Evolutionary conservation across 2,329 filamentous ascomycete genomes (phyloP).

Genomic region (Hymenoscyphus linearis): DNA sequence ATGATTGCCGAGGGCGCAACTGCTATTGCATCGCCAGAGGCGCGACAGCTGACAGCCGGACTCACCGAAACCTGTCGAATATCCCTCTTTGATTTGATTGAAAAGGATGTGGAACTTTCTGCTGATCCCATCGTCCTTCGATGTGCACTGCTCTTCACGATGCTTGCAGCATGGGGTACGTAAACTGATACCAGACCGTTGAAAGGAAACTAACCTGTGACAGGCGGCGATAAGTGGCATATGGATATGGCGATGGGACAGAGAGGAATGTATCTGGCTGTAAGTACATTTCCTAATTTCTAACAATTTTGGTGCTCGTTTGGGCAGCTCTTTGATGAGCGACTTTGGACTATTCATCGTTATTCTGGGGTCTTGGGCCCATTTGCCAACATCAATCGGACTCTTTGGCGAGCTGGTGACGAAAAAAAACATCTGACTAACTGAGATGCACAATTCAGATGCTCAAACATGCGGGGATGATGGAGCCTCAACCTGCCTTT

Average conservation of each 20-base stretch:
- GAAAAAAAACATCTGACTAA: neutral
- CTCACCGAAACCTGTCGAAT: constrained; percentile 68
- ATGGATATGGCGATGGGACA: constrained; percentile 75
- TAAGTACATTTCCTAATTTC: constrained; percentile 31
- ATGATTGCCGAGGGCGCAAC: constrained; percentile 70
- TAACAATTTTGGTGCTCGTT: neutral
- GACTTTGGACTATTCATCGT: neutral
- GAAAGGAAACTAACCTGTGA: neutral
- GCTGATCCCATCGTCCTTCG: constrained; percentile 60
- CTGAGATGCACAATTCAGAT: constrained; percentile 40
- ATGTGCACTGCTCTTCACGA: constrained; percentile 61
- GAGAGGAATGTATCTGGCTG: constrained; percentile 65
- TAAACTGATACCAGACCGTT: neutral
- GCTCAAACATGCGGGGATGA: constrained; percentile 63
- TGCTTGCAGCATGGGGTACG: constrained; percentile 61
- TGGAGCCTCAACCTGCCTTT: constrained; percentile 47
- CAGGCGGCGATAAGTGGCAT: constrained; percentile 63
- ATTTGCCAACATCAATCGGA: neutral
- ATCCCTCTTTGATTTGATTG: constrained; percentile 65
- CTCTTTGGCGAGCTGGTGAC: neutral
- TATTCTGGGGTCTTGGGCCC: neutral
- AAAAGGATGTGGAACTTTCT: constrained; percentile 64
- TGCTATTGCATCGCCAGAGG: constrained; percentile 59
- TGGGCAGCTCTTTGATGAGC: neutral
- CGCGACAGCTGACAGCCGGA: constrained; percentile 59